Evolutionary conservation across 345 rosid species (phyloP).

Genomic region (Eucalyptus coolabah): DNA sequence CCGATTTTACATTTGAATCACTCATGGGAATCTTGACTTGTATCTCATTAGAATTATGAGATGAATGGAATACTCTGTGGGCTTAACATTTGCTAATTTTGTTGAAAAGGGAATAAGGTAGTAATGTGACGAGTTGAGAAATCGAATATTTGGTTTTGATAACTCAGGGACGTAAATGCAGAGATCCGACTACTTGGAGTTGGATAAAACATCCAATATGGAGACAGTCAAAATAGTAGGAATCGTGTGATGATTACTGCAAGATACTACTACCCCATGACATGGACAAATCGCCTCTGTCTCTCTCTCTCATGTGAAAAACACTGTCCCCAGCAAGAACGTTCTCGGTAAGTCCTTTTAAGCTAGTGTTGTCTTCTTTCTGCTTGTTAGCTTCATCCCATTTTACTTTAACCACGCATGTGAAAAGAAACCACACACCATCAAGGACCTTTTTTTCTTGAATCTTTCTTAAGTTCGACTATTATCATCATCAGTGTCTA

Average conservation of each 20-base stretch:
- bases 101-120: too few species aligned
- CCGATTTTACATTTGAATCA: neutral
- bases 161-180: neutral
- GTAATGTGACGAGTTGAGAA: neutral
- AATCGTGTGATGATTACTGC: neutral
- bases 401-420: neutral
- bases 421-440: neutral
- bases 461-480: neutral
- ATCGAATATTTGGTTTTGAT: neutral
- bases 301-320: neutral
- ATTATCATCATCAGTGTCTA: neutral
- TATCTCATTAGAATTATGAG: neutral
- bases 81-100: neutral
- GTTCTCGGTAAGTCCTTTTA: neutral
- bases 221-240: neutral
- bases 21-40: neutral
- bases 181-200: neutral
- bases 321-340: neutral
- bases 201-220: neutral
- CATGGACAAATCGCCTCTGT: neutral
- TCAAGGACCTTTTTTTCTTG: neutral
- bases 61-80: neutral
- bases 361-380: neutral
- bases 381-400: neutral
- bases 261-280: neutral